Percentiles rank a stretch among this genome's conserved stretches.
These are phyloP conservation scores for Phytopythium mirpurense DNA, from an alignment of 352 stramenopile genomes.

Conservation along the genomic window DNA sequence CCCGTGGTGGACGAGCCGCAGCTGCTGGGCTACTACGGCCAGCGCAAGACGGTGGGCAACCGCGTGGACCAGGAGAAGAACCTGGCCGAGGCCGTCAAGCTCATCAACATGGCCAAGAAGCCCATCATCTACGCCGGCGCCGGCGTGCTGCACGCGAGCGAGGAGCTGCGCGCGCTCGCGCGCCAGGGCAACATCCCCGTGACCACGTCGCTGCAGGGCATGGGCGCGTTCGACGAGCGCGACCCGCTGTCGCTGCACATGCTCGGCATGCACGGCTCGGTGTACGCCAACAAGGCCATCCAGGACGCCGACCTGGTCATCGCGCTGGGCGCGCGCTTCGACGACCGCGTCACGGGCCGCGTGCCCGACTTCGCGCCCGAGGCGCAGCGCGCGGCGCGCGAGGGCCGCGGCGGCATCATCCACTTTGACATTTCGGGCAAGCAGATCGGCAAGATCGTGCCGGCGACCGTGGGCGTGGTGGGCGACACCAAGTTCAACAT, in stretches of 20 bases:
- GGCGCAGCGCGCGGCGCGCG: constrained; percentile 84
- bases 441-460: constrained; percentile 85
- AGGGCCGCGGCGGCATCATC: constrained; percentile 93
- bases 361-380: constrained; percentile 92
- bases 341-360: constrained; percentile 94
- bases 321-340: constrained; percentile 92
- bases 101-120: constrained; percentile 94
- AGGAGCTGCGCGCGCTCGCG: constrained; percentile 90
- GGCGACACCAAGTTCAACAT: constrained; percentile 91
- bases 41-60: constrained; percentile 80
- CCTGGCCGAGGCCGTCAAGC: constrained; percentile 57
- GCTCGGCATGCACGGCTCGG: constrained; percentile 96
- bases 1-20: constrained; percentile 69
- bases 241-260: constrained; percentile 94
- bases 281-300: constrained; percentile 95
- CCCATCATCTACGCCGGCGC: constrained; percentile 94
- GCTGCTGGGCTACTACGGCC: constrained; percentile 80
- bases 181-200: constrained; percentile 93
- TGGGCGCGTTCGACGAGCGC: constrained; percentile 93
- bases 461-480: constrained; percentile 65
- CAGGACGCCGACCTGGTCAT: constrained; percentile 95
- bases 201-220: constrained; percentile 91
- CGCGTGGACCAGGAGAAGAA: constrained; percentile 77
- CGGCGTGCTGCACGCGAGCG: constrained; percentile 80
- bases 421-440: constrained; percentile 94